Evolutionary conservation across 164 flowering plant genomes (phyloP), one percentile per base, ranked within the genome.

Genomic region (Dillenia turbinata): DNA sequence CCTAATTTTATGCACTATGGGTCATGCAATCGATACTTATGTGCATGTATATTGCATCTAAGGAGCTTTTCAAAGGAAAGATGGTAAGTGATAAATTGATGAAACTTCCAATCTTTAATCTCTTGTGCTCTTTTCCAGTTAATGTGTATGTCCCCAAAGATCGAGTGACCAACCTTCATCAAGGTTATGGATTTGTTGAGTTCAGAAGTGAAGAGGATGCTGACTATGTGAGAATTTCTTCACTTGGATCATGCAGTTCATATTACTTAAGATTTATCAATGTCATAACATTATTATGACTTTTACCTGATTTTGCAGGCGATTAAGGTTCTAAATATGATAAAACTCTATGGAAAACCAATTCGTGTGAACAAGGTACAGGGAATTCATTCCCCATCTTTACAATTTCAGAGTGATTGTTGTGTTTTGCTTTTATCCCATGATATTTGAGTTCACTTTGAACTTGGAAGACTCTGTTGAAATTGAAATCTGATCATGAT

Each of bases 81-180:
- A 33, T 33, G 40, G 5, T 26, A 5, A 5, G 40, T 33, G 6
- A 33, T 33, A 33, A 33, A 5, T 5, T 33, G 6, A 33, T 33
- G 6, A 33, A 33, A 33, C 6, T 33, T 5, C 7, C 40, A 33
- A 33, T 33, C 40, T 33, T 33, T 33, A 33, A 33, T 33, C 40
- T 33, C 40, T 4, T 33, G 40, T 54, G 9, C 22, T 16, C 19
- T 69, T 26, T 78, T 69, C 45, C 83, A 92, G 99, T 95, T 50
- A 95, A 92, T 76, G 99, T 95, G 9, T 95, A 92, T 76, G 99
- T 92, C 15, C 99, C 99, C 4, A 95, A 95, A 68, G 99, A 95
- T 75, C 83, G 99, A 74, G 99, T 94, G 59, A 94, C 97, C 19
- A 89, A 87, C 66, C 87, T 87, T 46, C 99, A 92, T 74, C 99